Conservation (phyloP, 768 basidiomycete genomes). For the Multifurca ochricompacta region DNA sequence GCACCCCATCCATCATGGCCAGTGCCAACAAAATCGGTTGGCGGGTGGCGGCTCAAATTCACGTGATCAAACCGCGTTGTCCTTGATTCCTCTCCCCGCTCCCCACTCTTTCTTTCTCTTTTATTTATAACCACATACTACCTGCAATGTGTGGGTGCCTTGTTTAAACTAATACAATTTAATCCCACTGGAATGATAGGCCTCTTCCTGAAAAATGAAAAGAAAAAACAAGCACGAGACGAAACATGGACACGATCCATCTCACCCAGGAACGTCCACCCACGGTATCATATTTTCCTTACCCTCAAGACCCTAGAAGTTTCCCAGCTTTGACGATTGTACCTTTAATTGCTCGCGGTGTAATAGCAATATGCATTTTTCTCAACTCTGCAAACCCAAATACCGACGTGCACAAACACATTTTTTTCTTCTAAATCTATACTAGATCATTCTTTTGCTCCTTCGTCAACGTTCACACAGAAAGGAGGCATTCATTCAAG, state of each 20-base stretch:
- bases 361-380: neutral
- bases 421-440: too few species aligned
- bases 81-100: neutral
- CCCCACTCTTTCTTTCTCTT: too few species aligned
- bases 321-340: neutral
- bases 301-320: neutral
- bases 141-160: too few species aligned
- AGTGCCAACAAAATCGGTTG: too few species aligned
- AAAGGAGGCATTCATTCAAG: neutral
- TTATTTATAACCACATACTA: too few species aligned
- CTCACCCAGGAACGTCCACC: neutral
- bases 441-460: conserved; percentile 3
- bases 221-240: too few species aligned
- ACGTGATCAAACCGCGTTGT: conserved; percentile 3
- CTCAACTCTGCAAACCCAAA: neutral
- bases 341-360: conserved; percentile 1
- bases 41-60: too few species aligned
- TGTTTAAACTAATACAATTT: too few species aligned
- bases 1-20: too few species aligned
- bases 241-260: neutral
- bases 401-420: neutral
- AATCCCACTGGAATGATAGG: too few species aligned
- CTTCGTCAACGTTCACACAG: conserved; percentile 5
- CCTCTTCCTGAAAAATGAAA: too few species aligned
- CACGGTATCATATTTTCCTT: neutral